Base-by-base conservation (phyloP, 148 eudicot genomes). In the Rheum nobile region DNA sequence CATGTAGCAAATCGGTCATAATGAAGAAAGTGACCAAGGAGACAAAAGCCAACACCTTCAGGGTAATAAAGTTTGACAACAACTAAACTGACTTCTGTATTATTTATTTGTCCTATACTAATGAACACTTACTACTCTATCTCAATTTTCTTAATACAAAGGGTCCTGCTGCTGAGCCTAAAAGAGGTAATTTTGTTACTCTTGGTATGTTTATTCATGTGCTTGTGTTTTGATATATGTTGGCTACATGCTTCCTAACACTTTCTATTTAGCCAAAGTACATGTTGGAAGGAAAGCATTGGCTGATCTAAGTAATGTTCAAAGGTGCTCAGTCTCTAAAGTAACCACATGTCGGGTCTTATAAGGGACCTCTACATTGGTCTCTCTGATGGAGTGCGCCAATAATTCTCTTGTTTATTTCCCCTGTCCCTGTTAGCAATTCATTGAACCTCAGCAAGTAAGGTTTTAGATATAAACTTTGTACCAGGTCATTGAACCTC, bases 291-390 rank as follows among this genome's bases (percentile, higher is more conserved):
- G 73, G 50, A 71, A 43, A 71, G 73, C 73, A 39, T 26, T 71
- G 46, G 73, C 73, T 21, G 73, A 71, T 71, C 29, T 71, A 39
- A 71, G 73, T 43, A 71, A 71, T 43, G 31, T 43, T 21, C 47
- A 39, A 71, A 43, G 73, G 37, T 9, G 19, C 17, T 71, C 34
- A n/a, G n/a, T n/a, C n/a, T n/a, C n/a, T n/a, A n/a, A n/a, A n/a
- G n/a, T n/a, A n/a, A n/a, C n/a, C n/a, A n/a, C n/a, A n/a, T n/a
- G n/a, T n/a, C n/a, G n/a, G n/a, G n/a, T n/a, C n/a, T n/a, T n/a
- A n/a, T n/a, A n/a, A n/a, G n/a, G n/a, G n/a, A n/a, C n/a, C n/a
- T n/a, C n/a, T n/a, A n/a, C n/a, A n/a, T n/a, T n/a, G n/a, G n/a
- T n/a, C n/a, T n/a, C n/a, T n/a, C n/a, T n/a, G n/a, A n/a, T n/a